These are phyloP conservation scores for Penicillium desertorum DNA, from an alignment of 495 filamentous ascomycete species.

Conservation along the genomic window DNA sequence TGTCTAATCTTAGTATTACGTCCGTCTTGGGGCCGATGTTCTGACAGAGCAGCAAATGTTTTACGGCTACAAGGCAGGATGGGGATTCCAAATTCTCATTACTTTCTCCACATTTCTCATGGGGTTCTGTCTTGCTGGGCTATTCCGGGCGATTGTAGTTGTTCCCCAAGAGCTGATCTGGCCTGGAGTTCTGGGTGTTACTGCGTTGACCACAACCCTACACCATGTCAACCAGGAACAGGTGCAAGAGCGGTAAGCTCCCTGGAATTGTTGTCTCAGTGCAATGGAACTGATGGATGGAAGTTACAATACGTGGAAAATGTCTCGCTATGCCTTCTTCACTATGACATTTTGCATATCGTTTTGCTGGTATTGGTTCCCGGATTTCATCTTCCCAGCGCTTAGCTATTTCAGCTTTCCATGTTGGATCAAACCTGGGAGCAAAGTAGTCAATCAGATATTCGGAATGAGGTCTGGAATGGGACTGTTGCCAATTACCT, in stretches of 20 bases:
- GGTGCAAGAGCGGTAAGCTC: conserved; percentile 24
- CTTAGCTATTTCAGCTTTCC: conserved; percentile 82
- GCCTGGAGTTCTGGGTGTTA: conserved; percentile 78
- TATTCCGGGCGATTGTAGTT: conserved; percentile 71
- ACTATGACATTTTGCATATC: conserved; percentile 58
- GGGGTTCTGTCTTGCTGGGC: conserved; percentile 52
- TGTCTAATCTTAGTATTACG: conserved; percentile 51
- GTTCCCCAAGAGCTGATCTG: conserved; percentile 80
- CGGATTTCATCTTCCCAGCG: conserved; percentile 74
- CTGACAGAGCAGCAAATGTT: conserved; percentile 60
- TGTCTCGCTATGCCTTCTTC: conserved; percentile 81
- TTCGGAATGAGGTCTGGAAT: conserved; percentile 78
- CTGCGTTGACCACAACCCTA: conserved; percentile 76
- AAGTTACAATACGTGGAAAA: conserved; percentile 71
- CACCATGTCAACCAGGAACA: conserved; percentile 50
- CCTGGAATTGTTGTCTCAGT: conserved; percentile 19
- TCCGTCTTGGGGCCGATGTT: conserved; percentile 63
- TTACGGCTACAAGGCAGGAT: conserved; percentile 62
- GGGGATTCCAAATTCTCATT: conserved; percentile 50
- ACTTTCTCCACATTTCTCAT: conserved; percentile 47
- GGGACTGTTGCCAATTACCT: conserved; percentile 76
- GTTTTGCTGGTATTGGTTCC: conserved; percentile 73
- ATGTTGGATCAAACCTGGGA: conserved; percentile 80
- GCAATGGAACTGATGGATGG: conserved; percentile 15
- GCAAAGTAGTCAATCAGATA: conserved; percentile 73